Percentiles rank a stretch among this genome's conserved stretches.
phyloP scores from a whole-genome alignment of 148 eudicot genomes.

The Chenopodium album region DNA sequence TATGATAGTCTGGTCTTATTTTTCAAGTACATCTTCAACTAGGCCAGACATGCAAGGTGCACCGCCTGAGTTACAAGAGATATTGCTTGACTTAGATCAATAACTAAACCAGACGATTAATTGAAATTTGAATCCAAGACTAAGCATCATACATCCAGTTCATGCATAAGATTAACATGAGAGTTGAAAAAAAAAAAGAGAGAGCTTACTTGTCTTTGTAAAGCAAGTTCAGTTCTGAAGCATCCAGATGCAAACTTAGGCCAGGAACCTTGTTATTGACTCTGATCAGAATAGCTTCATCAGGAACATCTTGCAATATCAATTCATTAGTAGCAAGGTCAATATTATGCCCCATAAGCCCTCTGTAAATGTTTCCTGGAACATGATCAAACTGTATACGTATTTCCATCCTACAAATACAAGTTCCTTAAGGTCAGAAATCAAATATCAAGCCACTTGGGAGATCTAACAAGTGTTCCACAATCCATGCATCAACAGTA shows the following conservation, averaged over 20 bases:
- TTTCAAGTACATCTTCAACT: too few species aligned
- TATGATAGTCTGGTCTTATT: too few species aligned
- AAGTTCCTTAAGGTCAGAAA: neutral
- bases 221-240: constrained; percentile 40
- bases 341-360: constrained; percentile 30
- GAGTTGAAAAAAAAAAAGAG: neutral
- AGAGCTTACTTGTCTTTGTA: constrained; percentile 34
- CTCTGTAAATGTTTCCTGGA: constrained; percentile 41
- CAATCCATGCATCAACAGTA: neutral
- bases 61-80: too few species aligned
- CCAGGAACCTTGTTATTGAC: constrained; percentile 48
- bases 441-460: neutral
- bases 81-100: neutral
- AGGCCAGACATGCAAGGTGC: too few species aligned
- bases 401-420: constrained; percentile 38
- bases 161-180: neutral
- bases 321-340: constrained; percentile 40
- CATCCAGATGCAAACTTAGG: constrained; percentile 36
- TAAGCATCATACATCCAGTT: neutral
- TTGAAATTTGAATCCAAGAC: too few species aligned
- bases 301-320: constrained; percentile 39
- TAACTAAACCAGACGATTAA: neutral
- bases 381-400: constrained; percentile 41
- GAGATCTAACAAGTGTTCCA: neutral
- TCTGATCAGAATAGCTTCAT: constrained; percentile 40